A percentile compares a stretch with the other conserved stretches of the same genome.
Conservation (phyloP, 371 early-diverging fungal species). For the Mortierella sp. region DNA sequence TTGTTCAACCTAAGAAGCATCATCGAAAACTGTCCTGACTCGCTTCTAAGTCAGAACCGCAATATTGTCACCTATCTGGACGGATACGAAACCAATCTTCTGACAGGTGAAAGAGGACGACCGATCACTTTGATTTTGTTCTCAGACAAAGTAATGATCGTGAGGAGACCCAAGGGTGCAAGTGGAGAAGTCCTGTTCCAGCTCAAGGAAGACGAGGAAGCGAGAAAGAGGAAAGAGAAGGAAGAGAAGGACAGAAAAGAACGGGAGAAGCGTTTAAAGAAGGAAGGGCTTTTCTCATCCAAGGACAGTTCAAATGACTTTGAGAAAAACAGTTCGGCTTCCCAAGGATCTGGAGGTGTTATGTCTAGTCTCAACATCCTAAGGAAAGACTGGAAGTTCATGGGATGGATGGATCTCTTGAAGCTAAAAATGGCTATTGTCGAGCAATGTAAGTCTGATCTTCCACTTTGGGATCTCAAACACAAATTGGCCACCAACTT, state of each 20-base stretch:
- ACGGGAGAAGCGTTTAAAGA: conserved; percentile 2
- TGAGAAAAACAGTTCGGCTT: not conserved
- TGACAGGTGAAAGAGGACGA: conserved; percentile 40
- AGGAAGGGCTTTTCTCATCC: not conserved
- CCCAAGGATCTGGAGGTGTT: not conserved
- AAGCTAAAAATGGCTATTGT: conserved; percentile 26
- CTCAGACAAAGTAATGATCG: conserved; percentile 49
- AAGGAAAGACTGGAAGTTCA: conserved; percentile 45
- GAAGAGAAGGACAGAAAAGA: conserved; percentile 13
- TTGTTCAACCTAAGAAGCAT: conserved; percentile 32
- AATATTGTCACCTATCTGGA: conserved; percentile 26
- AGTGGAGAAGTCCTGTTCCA: conserved; percentile 30
- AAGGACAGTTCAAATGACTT: not conserved
- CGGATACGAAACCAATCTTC: conserved; percentile 35
- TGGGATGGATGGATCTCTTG: conserved; percentile 45
- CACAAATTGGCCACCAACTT: too few relatives aligned
- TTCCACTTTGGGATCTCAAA: too few relatives aligned
- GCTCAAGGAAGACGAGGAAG: conserved; percentile 26
- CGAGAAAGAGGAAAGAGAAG: conserved; percentile 14
- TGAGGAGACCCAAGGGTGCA: conserved; percentile 22
- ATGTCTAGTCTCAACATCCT: conserved; percentile 7
- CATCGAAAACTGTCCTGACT: conserved; percentile 38
- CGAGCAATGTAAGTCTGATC: conserved; percentile 37
- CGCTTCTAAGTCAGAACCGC: conserved; percentile 35
- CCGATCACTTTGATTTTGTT: conserved; percentile 36